phyloP scores from a whole-genome alignment of 2,329 filamentous ascomycete species.

The Septoria petroselini region DNA sequence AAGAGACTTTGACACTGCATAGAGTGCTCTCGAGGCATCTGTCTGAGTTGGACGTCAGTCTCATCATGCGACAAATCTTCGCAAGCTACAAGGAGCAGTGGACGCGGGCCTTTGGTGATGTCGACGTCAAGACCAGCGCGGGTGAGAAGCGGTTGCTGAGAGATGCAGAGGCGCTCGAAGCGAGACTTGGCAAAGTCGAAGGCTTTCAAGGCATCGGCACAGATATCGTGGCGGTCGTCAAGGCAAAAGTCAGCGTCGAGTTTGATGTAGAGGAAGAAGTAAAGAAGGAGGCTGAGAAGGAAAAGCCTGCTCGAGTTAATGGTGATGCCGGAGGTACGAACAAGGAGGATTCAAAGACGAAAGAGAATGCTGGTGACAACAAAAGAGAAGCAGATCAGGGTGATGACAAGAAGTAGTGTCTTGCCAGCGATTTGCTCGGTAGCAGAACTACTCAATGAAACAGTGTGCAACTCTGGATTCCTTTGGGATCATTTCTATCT shows the following conservation, averaged over 20 bases:
- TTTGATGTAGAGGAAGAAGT: conserved; percentile 13
- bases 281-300: conserved; percentile 3
- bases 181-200: conserved; percentile 71
- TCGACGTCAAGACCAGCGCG: conserved; percentile 61
- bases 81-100: conserved; percentile 77
- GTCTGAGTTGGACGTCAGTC: conserved; percentile 68
- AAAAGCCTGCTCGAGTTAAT: neutral
- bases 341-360: neutral
- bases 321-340: neutral
- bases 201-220: conserved; percentile 66
- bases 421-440: neutral
- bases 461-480: conserved; percentile 1
- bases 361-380: neutral
- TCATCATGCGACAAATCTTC: conserved; percentile 87
- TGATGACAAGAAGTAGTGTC: conserved; percentile 1
- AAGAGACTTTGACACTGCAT: conserved; percentile 81
- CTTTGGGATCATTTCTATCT: conserved; percentile 4
- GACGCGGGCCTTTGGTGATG: conserved; percentile 65
- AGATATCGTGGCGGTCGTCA: conserved; percentile 36
- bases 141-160: conserved; percentile 76
- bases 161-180: conserved; percentile 70
- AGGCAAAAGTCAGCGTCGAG: conserved; percentile 50
- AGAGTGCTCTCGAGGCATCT: conserved; percentile 80
- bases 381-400: neutral
- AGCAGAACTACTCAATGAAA: conserved; percentile 1